A percentile compares a stretch with the other conserved stretches of the same genome.
Conservation (phyloP, 306 rosid species). For the Mimosa bimucronata region DNA sequence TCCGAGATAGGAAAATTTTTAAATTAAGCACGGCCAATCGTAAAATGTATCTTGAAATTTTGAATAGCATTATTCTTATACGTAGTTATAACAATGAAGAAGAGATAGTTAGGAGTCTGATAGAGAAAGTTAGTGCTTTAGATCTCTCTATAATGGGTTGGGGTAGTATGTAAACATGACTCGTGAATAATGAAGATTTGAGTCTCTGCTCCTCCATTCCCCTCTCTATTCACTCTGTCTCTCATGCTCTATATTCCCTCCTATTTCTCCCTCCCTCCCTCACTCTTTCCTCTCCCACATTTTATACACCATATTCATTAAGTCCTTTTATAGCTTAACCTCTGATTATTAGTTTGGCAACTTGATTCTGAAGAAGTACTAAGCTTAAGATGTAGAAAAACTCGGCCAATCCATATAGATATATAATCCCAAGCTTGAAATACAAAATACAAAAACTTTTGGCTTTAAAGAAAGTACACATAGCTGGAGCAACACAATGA, state of each 20-base stretch:
- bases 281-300: neutral
- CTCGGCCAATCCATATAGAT: neutral
- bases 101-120: neutral
- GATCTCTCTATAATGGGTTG: neutral
- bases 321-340: neutral
- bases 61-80: neutral
- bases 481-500: neutral
- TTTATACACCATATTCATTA: neutral
- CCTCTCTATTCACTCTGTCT: neutral
- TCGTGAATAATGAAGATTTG: neutral
- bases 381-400: neutral
- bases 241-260: neutral
- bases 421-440: constrained; percentile 4
- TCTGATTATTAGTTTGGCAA: neutral
- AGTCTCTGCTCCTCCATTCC: neutral
- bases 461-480: neutral
- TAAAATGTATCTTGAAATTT: neutral
- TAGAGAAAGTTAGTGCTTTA: too few species aligned
- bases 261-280: neutral
- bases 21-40: neutral
- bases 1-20: neutral
- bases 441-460: neutral
- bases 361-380: neutral
- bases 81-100: neutral
- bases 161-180: neutral